Evolutionary conservation across 495 filamentous ascomycete species (phyloP), one percentile per base, ranked within the genome.

Genomic region (Hypoxylon trugodes): DNA sequence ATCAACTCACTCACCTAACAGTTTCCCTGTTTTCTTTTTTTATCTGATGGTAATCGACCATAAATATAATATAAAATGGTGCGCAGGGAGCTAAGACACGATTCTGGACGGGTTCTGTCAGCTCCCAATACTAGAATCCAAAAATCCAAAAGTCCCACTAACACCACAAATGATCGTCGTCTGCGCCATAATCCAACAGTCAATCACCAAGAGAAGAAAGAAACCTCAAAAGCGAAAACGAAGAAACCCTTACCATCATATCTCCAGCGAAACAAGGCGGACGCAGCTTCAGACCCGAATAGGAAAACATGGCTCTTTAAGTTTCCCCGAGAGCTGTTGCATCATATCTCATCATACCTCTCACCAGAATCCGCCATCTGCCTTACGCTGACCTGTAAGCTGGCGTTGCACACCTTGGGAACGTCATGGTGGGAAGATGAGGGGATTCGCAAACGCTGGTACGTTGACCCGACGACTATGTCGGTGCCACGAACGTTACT

Each of bases 201-300:
- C n/a, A n/a, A 18, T 4, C 12, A 10, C 4, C 3, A 30, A 18
- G 24, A 47, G 19, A n/a, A 47, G 10, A 15, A 4, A 6, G 2
- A 15, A 46, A n/a, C 41, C 1, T 18, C 13, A 19, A 32, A 32
- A 16, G 24, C 7, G 13, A 32, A 26, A 6, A 9, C 10, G 6
- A 26, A 30, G 25, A 47, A 30, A n/a, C n/a, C n/a, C 12, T 1
- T 32, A 32, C 25, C 43, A 2, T 30, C 43, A 6, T 47, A 47
- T 32, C 25, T 32, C 13, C 43, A 47, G 13, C 43, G n/a, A 19
- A 18, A n/a, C 10, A 21, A 32, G 3, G 43, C 4, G 13, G 25
- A 47, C 13, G 43, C 25, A 32, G n/a, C 43, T 30, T 47, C 25
- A 21, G 43, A 47, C n/a, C 43, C 43, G 24, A 47, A 47, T 32